Base-by-base conservation (phyloP, 257 asterid genomes). In the Nicotiana benthamiana region DNA sequence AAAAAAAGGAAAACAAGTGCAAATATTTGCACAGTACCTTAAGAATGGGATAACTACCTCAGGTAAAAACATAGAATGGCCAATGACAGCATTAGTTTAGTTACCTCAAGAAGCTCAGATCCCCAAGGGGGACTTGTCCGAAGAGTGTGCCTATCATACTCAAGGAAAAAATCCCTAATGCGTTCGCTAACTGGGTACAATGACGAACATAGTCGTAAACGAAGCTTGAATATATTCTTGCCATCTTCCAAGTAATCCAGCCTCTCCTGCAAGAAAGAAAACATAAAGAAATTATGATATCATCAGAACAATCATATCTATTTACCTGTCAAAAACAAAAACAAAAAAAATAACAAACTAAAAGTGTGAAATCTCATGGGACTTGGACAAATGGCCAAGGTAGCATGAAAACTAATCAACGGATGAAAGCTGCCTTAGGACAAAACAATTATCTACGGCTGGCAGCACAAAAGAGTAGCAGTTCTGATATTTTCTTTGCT, bases 71-170 rank as follows among this genome's bases (percentile, higher is more conserved):
- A 67, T 24, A 63, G 11, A 60, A 52, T 5, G 57, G 32, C 72
- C 65, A 34, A 84, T 32, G 84, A 68, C 68, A 61, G 67, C 36
- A 80, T 72, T 83, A 54, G 57, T 80, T 40, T 20, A 40, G 57
- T 6, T 83, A 94, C 99, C 99, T 96, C 99, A 75, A 96, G 99
- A 85, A 94, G 99, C 89, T 96, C 99, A 83, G 99, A 96, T 80
- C 99, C 99, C 99, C 99, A 94, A 77, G 99, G 99, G 83, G 99
- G 98, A 75, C 99, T 96, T 78, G 99, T 96, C 84, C 98, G 96
- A 79, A 96, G 98, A 86, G 92, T 90, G 85, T 96, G 99, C 82
- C 99, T 87, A 82, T 96, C 98, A 59, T 96, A 96, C 89, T 96
- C 99, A 20, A 93, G 97, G 88, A 96, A 96, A 88, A 96, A 94